phyloP scores from a whole-genome alignment of 2,329 filamentous ascomycete genomes.

The Fusarium nygamai region DNA sequence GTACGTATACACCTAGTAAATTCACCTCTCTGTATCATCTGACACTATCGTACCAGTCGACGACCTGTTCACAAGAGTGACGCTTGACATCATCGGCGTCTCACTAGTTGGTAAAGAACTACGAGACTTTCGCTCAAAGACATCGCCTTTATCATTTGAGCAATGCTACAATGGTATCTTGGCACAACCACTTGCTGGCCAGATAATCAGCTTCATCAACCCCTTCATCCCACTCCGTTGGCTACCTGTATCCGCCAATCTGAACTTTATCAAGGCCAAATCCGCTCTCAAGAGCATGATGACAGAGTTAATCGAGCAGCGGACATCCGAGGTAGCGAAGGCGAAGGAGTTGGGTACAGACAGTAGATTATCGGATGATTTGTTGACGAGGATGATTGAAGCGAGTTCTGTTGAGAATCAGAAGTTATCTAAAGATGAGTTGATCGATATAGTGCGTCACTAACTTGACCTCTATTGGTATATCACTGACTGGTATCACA shows the following conservation, averaged over 20 bases:
- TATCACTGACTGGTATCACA: fast-evolving
- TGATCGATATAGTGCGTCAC: slow-evolving; percentile 19
- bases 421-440: slow-evolving; percentile 15
- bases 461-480: fast-evolving
- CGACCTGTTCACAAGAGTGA: background rate
- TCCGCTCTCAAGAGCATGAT: slow-evolving; percentile 13
- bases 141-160: slow-evolving; percentile 9
- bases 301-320: slow-evolving; percentile 13
- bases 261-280: slow-evolving; percentile 16
- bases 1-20: background rate
- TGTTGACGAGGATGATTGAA: slow-evolving; percentile 28
- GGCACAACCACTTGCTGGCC: slow-evolving; percentile 2
- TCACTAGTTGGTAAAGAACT: slow-evolving; percentile 11
- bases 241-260: slow-evolving; percentile 14
- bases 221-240: slow-evolving; percentile 15
- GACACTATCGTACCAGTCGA: background rate
- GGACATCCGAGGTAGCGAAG: background rate
- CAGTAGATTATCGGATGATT: background rate
- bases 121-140: background rate
- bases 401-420: slow-evolving; percentile 4
- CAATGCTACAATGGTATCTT: slow-evolving; percentile 18
- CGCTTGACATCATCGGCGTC: slow-evolving; percentile 17
- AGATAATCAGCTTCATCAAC: slow-evolving; percentile 22
- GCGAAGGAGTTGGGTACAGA: background rate
- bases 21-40: background rate